phyloP scores from a whole-genome alignment of 176 grass and related monocot genomes.

The Stipa capillata region DNA sequence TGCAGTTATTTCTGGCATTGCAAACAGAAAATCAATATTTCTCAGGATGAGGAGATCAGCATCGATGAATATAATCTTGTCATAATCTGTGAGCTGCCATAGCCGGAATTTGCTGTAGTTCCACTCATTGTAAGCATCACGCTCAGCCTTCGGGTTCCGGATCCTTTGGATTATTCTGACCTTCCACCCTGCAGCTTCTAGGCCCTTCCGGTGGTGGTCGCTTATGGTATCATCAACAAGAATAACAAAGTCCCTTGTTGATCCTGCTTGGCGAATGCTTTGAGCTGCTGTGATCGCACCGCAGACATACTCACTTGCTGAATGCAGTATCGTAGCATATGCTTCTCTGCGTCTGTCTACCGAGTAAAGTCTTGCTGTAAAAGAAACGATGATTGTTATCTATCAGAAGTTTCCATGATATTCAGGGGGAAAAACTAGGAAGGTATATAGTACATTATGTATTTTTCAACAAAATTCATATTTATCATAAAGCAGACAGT shows the following conservation, averaged over 20 bases:
- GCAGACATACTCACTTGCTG: constrained; percentile 75
- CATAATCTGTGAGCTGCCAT: constrained; percentile 54
- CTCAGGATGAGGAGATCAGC: constrained; percentile 79
- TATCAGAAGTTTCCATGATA: background rate
- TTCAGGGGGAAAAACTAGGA: background rate
- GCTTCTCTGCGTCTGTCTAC: constrained; percentile 62
- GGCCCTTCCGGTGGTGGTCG: constrained; percentile 47
- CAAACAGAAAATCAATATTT: constrained; percentile 85
- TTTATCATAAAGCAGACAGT: background rate
- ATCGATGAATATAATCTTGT: constrained; percentile 55
- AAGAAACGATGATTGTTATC: constrained; percentile 6
- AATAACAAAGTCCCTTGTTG: constrained; percentile 83
- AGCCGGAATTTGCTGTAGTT: constrained; percentile 77
- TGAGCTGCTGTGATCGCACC: constrained; percentile 88
- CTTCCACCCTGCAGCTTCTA: constrained; percentile 85
- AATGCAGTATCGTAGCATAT: constrained; percentile 90
- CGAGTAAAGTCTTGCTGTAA: constrained; percentile 63
- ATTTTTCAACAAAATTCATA: background rate
- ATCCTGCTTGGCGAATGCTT: constrained; percentile 86
- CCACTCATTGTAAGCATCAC: constrained; percentile 89
- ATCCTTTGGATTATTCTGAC: constrained; percentile 80
- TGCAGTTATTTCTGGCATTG: constrained; percentile 70
- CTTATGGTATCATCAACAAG: constrained; percentile 77
- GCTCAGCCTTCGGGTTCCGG: constrained; percentile 87
- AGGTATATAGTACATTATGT: background rate